Evolutionary conservation across 169 alveolate genomes (phyloP), one percentile per base, ranked within the genome.

Genomic region (Eimeria falciformis): DNA sequence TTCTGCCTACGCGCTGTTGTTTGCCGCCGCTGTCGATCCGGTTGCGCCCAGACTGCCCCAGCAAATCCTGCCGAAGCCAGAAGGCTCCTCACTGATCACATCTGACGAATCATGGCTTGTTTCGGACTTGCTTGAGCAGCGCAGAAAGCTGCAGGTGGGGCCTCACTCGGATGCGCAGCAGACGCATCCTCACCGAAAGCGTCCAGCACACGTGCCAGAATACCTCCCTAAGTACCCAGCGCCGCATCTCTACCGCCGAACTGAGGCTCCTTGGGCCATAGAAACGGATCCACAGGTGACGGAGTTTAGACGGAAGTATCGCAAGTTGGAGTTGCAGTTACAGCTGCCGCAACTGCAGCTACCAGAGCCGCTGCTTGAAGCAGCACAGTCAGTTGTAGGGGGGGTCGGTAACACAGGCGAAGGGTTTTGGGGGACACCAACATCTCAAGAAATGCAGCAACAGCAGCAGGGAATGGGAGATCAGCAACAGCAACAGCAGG

Each of bases 291-390:
- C 71, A 3, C 29, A 5, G 9, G 11, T 62, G 9, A 5, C 47
- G 11, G 89, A 79, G 29, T 79, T 50, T 50, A 79, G 53, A 50
- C 21, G 89, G 29, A 56, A 79, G 89, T 79, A 62, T 23, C 53
- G 68, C 27, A 47, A 53, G 7, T 18, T 79, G 75, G 89, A 79
- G 73, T 25, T 79, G 47, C 89, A 79, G 33, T 53, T 79, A 27
- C 69, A 79, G 21, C 23, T 79, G 50, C 89, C 89, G 50, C 89
- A 79, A 50, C 73, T 79, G 9, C 89, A 79, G 73, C 89, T 79
- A 5, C 89, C 89, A 12, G 29, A 62, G 21, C n/a, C 75, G 25
- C 75, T 62, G 33, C 75, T 6, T 11, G 33, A 23, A 62, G 11
- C 9, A 9, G 21, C 37, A 62, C 75, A 62, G 75, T 9, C n/a